Evolutionary conservation across 2,329 filamentous ascomycete species (phyloP).

Genomic region (Fusarium compactum): DNA sequence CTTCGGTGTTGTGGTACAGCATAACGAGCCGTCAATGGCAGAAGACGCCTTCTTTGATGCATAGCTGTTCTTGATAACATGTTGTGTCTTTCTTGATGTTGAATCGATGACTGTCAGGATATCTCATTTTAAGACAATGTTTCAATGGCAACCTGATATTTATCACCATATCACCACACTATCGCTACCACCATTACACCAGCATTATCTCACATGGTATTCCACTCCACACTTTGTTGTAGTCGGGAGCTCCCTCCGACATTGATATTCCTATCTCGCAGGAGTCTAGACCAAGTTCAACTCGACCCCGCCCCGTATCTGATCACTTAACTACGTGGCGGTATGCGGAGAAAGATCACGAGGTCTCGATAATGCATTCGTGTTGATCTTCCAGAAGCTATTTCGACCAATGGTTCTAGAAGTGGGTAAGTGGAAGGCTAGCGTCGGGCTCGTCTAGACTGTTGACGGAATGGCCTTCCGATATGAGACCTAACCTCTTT

Average conservation of each 20-base stretch:
- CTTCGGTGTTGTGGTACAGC: neutral
- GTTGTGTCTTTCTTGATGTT: neutral
- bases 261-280: constrained; percentile 14
- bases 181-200: neutral
- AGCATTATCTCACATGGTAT: neutral
- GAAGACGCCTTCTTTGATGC: neutral
- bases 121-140: too few relatives aligned
- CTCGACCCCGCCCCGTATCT: neutral
- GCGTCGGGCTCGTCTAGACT: neutral
- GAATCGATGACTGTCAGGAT: neutral
- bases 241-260: constrained; percentile 18
- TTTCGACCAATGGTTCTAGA: constrained; percentile 1
- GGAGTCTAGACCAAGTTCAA: constrained; percentile 1
- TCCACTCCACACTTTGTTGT: neutral
- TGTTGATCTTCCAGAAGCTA: constrained; percentile 18
- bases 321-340: constrained; percentile 9
- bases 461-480: constrained; percentile 34
- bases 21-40: neutral
- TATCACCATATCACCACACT: neutral
- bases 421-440: constrained; percentile 10
- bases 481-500: neutral
- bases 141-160: neutral
- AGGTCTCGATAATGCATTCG: constrained; percentile 22
- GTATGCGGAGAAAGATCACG: constrained; percentile 30
- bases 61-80: constrained; percentile 6